Conservation (phyloP, 2,329 filamentous ascomycete genomes). For the Penicillium hesseltinei region DNA sequence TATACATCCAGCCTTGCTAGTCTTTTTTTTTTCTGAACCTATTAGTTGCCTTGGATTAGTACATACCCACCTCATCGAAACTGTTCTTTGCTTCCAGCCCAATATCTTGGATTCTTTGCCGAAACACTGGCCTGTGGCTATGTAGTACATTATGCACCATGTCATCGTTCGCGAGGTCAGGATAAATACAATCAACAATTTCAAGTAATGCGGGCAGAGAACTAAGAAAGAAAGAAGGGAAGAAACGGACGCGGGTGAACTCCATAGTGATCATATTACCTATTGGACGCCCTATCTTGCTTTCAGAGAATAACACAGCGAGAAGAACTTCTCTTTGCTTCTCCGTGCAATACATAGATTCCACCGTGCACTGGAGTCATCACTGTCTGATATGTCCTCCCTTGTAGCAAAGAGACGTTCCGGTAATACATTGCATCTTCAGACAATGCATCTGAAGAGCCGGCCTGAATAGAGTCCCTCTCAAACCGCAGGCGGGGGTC, state of each 20-base stretch:
- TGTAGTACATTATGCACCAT: too few species aligned
- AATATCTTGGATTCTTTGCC: background rate
- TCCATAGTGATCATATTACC: too few species aligned
- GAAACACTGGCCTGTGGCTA: too few species aligned
- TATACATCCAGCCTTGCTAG: slow-evolving; percentile 15
- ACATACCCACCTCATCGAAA: background rate
- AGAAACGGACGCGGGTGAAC: too few species aligned
- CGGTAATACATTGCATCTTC: background rate
- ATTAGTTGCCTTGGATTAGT: background rate
- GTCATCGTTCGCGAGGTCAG: too few species aligned
- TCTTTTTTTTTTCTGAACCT: background rate
- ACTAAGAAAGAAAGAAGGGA: too few species aligned
- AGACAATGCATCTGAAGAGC: background rate
- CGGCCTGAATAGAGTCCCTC: background rate
- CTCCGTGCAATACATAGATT: background rate
- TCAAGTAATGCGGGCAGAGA: too few species aligned
- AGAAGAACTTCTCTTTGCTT: background rate
- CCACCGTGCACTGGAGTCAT: background rate
- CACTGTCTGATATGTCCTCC: background rate
- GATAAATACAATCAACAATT: too few species aligned
- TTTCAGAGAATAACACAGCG: background rate
- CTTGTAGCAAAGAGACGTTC: background rate
- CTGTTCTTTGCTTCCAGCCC: background rate
- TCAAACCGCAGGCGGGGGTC: background rate
- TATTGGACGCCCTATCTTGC: too few species aligned